Evolutionary conservation across 23 red algal genomes (phyloP).

Genomic region (Gracilariopsis chorda): DNA sequence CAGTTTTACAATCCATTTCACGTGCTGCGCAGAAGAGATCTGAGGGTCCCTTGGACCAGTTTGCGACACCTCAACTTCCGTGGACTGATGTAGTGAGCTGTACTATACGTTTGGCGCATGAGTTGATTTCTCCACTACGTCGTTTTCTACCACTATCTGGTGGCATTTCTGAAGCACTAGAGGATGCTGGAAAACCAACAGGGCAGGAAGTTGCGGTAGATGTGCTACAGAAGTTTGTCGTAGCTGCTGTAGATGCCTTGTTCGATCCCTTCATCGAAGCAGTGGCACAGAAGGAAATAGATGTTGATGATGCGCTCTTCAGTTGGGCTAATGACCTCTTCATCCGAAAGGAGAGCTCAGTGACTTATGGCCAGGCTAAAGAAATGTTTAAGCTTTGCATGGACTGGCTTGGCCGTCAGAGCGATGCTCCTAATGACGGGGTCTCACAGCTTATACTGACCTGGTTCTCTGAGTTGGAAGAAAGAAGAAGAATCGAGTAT

Average conservation of each 20-base stretch:
- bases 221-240: conserved; percentile 3
- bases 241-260: background rate
- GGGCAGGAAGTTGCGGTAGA: background rate
- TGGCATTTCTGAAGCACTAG: background rate
- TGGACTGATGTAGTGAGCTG: conserved; percentile 29
- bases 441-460: background rate
- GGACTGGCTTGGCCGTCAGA: background rate
- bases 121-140: conserved; percentile 3
- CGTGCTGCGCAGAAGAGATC: background rate
- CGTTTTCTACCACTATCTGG: conserved; percentile 26
- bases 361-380: background rate
- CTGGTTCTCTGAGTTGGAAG: background rate
- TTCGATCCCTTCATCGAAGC: background rate
- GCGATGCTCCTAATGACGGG: background rate
- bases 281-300: background rate
- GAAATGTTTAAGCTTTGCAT: conserved; percentile 1
- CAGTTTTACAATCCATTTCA: conserved; percentile 1
- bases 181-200: conserved; percentile 23
- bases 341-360: background rate
- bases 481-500: background rate
- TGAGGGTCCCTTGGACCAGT: background rate
- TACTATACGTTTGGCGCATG: conserved; percentile 1
- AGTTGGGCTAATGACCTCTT: background rate
- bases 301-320: background rate
- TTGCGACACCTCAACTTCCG: background rate